These are phyloP conservation scores for Micromonas pusilla DNA, from an alignment of 139 green algal species.

Conservation along the genomic window DNA sequence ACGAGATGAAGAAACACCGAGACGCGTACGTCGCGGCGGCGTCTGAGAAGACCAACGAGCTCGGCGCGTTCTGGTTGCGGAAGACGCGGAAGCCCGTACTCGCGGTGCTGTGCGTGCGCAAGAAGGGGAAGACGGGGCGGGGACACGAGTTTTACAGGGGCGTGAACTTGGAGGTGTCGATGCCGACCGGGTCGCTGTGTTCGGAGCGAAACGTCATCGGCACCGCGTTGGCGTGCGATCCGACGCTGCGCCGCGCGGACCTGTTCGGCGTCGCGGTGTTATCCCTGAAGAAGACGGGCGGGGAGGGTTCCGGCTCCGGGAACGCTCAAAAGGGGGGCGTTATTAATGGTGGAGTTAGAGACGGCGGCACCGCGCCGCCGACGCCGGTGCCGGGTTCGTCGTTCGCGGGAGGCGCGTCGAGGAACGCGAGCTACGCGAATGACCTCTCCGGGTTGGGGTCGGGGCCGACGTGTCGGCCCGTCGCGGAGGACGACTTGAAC, in stretches of 20 bases:
- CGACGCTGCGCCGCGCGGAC: neutral
- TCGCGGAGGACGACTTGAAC: neutral
- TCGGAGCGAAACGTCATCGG: conserved; percentile 2
- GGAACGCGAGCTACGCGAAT: too few relatives aligned
- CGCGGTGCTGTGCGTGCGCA: conserved; percentile 1
- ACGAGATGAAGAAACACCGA: neutral
- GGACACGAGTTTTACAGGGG: neutral
- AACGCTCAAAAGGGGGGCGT: too few relatives aligned
- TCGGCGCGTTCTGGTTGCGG: neutral
- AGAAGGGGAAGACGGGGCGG: neutral
- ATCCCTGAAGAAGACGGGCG: neutral
- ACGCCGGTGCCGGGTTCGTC: too few relatives aligned
- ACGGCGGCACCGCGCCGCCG: too few relatives aligned
- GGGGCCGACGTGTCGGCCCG: neutral
- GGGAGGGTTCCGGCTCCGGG: too few relatives aligned
- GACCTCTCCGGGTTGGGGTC: neutral
- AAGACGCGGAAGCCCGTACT: conserved; percentile 12
- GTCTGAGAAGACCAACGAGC: neutral
- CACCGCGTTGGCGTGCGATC: neutral
- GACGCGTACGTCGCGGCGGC: neutral
- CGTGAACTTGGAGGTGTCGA: conserved; percentile 10
- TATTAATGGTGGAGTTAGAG: too few relatives aligned
- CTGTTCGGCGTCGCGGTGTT: conserved; percentile 1
- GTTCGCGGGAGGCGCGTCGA: too few relatives aligned
- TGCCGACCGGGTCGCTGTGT: conserved; percentile 10